Evolutionary conservation across 805 yeast species (phyloP).

Genomic region (Citeromyces nyonsensis): DNA sequence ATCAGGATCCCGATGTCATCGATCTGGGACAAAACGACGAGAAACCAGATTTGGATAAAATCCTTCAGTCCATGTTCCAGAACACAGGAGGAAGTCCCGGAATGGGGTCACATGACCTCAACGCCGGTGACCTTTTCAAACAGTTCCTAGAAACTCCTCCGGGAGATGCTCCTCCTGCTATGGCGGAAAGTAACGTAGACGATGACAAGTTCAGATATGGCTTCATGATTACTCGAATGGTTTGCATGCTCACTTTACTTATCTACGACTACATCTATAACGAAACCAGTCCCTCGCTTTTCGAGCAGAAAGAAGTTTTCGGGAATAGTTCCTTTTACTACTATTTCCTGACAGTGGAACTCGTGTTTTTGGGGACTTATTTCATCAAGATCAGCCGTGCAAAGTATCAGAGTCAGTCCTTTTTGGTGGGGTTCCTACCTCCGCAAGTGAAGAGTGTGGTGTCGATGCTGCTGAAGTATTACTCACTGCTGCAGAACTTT

Average conservation of each 20-base stretch:
- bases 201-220: constrained; percentile 6
- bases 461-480: constrained; percentile 8
- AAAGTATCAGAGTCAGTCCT: constrained; percentile 2
- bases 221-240: constrained; percentile 4
- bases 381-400: constrained; percentile 5
- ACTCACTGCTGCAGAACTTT: constrained; percentile 10
- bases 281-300: neutral
- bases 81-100: constrained; percentile 2
- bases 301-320: neutral
- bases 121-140: constrained; percentile 2
- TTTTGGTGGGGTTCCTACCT: constrained; percentile 9
- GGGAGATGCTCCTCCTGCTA: constrained; percentile 1
- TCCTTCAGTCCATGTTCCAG: constrained; percentile 3
- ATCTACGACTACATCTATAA: constrained; percentile 2
- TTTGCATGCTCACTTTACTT: constrained; percentile 3
- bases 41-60: constrained; percentile 6
- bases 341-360: constrained; percentile 2
- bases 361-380: constrained; percentile 5
- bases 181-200: constrained; percentile 5
- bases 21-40: constrained; percentile 2
- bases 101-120: neutral
- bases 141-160: neutral
- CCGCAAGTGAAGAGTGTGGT: constrained; percentile 5
- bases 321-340: constrained; percentile 2
- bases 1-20: constrained; percentile 1